Base-by-base conservation (phyloP, 257 asterid species). In the Plectranthus barbatus region DNA sequence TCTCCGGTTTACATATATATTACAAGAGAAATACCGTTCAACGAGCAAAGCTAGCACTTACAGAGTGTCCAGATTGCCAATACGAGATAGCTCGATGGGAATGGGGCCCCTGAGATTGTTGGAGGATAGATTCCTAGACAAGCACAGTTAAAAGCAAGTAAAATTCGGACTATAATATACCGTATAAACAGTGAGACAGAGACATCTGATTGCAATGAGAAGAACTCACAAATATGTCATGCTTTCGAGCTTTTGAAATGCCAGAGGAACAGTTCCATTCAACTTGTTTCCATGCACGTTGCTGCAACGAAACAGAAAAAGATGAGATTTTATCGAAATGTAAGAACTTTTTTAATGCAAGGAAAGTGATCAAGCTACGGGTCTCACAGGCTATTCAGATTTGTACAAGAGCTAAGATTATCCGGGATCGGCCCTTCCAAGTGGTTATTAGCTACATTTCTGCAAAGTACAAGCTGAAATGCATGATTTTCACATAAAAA, bases 341-440 rank as follows among this genome's bases (percentile, higher is more conserved):
- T 6, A 36, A 4, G 0, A 12, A 10, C 2, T 3, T 10, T 13
- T 15, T 24, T 4, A 37, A 55, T 9, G n/a, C 13, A 53, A 19
- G 14, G 4, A 26, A 7, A 5, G 49, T 11, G 21, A 13, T 21
- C 47, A 20, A 51, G 3, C 26, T 13, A 1, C 10, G 65, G 58
- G 44, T 53, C 98, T 87, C 71, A 93, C 99, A 93, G 96, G 89
- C 96, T 90, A 73, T 93, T 93, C 66, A 93, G 86, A 74, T 87
- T 93, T 49, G 86, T 81, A 54, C 99, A 93, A 0, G 97, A 90
- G 85, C 99, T 90, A 21, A 93, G 90, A 76, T 90, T 93, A 60
- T 86, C 91, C 0, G 99, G 96, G 48, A 90, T 78, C 5, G 86
- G 83, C 49, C 99, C 97, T 45, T 84, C 91, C 48, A 93, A 81